Percentiles rank a stretch among this genome's conserved stretches.
Conservation (phyloP, 495 filamentous ascomycete genomes). For the Aspergillus incahuasiensis region DNA sequence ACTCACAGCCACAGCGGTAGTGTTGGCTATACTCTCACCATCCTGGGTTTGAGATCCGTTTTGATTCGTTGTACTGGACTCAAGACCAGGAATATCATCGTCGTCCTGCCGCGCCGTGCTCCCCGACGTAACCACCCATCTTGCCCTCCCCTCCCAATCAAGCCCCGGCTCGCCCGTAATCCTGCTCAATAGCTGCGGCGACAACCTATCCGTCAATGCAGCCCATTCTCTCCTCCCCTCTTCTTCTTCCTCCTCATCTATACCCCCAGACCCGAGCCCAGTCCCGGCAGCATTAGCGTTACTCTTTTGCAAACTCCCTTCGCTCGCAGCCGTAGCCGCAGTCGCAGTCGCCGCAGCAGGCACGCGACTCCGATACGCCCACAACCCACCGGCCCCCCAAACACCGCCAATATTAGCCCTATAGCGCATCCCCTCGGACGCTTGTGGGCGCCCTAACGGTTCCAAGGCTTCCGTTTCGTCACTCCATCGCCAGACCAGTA, state of each 20-base stretch:
- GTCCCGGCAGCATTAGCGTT: neutral
- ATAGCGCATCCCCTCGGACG: conserved; percentile 35
- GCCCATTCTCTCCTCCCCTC: conserved; percentile 38
- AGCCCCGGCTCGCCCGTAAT: conserved; percentile 33
- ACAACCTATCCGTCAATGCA: conserved; percentile 37
- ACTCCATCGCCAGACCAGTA: conserved; percentile 47
- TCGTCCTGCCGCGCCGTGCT: conserved; percentile 41
- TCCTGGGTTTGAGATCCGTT: conserved; percentile 13
- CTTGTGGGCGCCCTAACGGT: conserved; percentile 24
- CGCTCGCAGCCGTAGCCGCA: too few relatives aligned
- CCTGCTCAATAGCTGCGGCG: conserved; percentile 33
- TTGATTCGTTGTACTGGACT: neutral
- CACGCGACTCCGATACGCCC: conserved; percentile 40
- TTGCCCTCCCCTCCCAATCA: conserved; percentile 36
- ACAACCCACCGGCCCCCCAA: conserved; percentile 41
- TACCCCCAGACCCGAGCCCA: neutral
- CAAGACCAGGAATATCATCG: conserved; percentile 50
- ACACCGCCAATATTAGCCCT: conserved; percentile 37
- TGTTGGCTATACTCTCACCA: neutral
- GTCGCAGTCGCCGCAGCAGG: conserved; percentile 6
- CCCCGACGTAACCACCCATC: conserved; percentile 46
- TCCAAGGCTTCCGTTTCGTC: conserved; percentile 27
- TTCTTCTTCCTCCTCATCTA: conserved; percentile 25
- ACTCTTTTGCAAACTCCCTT: conserved; percentile 1
- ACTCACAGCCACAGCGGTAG: neutral